These are phyloP conservation scores for Globisporangium mamillatum DNA, from an alignment of 352 stramenopile genomes.

Conservation along the genomic window DNA sequence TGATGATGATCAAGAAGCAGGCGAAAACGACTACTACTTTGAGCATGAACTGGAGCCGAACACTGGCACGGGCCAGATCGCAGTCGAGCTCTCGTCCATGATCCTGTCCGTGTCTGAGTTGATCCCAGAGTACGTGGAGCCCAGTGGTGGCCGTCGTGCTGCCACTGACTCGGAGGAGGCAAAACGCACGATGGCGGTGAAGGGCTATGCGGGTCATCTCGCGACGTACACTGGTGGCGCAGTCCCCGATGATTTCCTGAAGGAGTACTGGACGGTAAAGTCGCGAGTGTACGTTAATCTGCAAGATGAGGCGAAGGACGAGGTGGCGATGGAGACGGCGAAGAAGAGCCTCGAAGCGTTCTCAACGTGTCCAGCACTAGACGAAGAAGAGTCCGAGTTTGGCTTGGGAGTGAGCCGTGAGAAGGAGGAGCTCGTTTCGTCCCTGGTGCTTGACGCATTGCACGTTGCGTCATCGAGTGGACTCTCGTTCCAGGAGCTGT, in stretches of 20 bases:
- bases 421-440: not conserved
- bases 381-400: not conserved
- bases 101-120: constrained; percentile 42
- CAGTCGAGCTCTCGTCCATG: constrained; percentile 54
- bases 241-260: constrained; percentile 64
- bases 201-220: constrained; percentile 68
- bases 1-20: constrained; percentile 22
- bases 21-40: constrained; percentile 37
- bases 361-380: constrained; percentile 21
- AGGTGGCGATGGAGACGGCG: constrained; percentile 9
- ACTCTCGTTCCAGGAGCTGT: constrained; percentile 16
- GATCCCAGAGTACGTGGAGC: constrained; percentile 35
- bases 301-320: constrained; percentile 21
- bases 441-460: not conserved
- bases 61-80: constrained; percentile 40
- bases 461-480: constrained; percentile 2
- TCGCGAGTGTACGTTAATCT: constrained; percentile 31
- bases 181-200: constrained; percentile 45
- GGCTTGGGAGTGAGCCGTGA: not conserved
- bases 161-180: constrained; percentile 19
- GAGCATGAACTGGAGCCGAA: constrained; percentile 68
- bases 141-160: constrained; percentile 16
- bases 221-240: constrained; percentile 42
- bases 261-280: constrained; percentile 72
- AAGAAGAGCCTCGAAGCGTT: constrained; percentile 40